A percentile compares a stretch with the other conserved stretches of the same genome.
Conservation (phyloP, 2,329 filamentous ascomycete genomes). For the Stagonosporopsis chrysanthemi region DNA sequence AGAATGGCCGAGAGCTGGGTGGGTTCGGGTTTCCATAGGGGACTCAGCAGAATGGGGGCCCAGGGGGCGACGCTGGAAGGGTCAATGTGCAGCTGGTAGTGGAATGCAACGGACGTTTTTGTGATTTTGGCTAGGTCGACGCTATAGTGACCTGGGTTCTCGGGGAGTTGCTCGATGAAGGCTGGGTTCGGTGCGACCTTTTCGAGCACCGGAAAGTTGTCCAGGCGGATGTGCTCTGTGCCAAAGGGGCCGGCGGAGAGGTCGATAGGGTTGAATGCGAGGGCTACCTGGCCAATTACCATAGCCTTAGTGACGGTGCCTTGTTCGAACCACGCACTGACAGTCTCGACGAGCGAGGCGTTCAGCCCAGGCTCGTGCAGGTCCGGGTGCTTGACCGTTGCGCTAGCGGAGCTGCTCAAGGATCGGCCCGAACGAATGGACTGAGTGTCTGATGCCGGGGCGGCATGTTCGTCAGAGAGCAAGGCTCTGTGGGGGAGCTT, state of each 20-base stretch:
- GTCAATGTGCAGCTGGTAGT: constrained; percentile 85
- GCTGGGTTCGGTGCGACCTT: constrained; percentile 93
- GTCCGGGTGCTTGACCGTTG: constrained; percentile 77
- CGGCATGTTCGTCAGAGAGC: constrained; percentile 62
- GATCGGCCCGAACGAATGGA: constrained; percentile 91
- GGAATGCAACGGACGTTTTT: constrained; percentile 83
- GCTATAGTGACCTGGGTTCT: constrained; percentile 79
- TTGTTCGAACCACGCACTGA: constrained; percentile 84
- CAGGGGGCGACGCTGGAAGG: constrained; percentile 61
- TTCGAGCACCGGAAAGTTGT: constrained; percentile 87
- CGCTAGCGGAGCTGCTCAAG: constrained; percentile 70
- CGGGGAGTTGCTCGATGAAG: constrained; percentile 76
- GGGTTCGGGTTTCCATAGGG: constrained; percentile 82
- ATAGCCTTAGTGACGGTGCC: constrained; percentile 74
- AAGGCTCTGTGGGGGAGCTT: constrained; percentile 44
- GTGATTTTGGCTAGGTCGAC: constrained; percentile 75
- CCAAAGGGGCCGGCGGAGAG: constrained; percentile 52
- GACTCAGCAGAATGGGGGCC: constrained; percentile 75
- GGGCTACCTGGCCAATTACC: constrained; percentile 86
- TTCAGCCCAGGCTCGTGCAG: constrained; percentile 81
- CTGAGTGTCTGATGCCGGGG: constrained; percentile 76
- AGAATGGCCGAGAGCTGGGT: constrained; percentile 87
- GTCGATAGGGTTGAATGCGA: constrained; percentile 75
- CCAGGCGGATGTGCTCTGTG: constrained; percentile 76
- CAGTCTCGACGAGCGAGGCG: constrained; percentile 87